Evolutionary conservation across 2,329 filamentous ascomycete genomes (phyloP).

Genomic region (Stagonosporopsis cucurbitacearum): DNA sequence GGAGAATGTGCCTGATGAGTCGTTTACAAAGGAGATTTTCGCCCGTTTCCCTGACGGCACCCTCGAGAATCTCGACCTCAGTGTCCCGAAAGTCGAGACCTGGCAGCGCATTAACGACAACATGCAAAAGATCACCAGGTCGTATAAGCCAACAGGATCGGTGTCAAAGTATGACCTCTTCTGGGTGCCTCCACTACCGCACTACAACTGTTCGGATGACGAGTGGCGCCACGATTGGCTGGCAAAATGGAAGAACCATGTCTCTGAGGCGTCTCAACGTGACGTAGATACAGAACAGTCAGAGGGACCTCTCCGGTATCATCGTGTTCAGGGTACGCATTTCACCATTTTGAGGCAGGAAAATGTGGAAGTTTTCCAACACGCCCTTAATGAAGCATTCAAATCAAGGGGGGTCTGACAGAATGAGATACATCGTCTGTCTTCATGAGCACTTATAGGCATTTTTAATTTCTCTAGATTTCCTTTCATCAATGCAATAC

Average conservation of each 20-base stretch:
- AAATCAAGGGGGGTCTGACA: conserved; percentile 2
- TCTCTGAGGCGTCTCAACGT: neutral
- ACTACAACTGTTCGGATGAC: conserved; percentile 9
- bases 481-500: too few relatives aligned
- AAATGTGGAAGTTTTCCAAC: conserved; percentile 12
- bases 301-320: conserved; percentile 2
- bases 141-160: neutral
- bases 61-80: conserved; percentile 13
- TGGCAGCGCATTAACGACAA: conserved; percentile 17
- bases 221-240: conserved; percentile 17
- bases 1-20: conserved; percentile 1
- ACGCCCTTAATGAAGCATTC: conserved; percentile 7
- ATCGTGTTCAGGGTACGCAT: conserved; percentile 14
- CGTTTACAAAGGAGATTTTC: conserved; percentile 9
- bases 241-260: conserved; percentile 11
- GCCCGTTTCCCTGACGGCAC: conserved; percentile 15
- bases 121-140: conserved; percentile 13
- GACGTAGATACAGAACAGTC: conserved; percentile 10
- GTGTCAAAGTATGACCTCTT: conserved; percentile 16
- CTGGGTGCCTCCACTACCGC: conserved; percentile 14
- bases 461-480: too few relatives aligned
- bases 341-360: conserved; percentile 15
- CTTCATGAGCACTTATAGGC: too few relatives aligned
- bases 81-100: conserved; percentile 4
- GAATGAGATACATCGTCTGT: too few relatives aligned